Evolutionary conservation across 495 filamentous ascomycete genomes (phyloP), one percentile per base, ranked within the genome.

Genomic region (Thozetella sp.): DNA sequence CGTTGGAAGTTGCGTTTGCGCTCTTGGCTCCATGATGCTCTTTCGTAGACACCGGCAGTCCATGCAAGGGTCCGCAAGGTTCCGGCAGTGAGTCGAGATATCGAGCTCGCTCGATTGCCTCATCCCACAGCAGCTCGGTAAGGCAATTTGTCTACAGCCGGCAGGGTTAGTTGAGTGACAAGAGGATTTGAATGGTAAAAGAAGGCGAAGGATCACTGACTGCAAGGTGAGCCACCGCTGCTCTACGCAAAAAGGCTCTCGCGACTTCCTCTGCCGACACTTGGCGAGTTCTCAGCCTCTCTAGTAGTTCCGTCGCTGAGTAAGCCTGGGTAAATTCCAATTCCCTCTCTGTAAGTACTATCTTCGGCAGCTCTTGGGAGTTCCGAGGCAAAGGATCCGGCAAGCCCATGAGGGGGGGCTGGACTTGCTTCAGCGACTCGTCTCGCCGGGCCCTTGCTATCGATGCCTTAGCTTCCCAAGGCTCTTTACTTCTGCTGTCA

Each of bases 261-360:
- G 54, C 40, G n/a, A 55, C 54, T 24, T 55, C 54, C 17, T 55
- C 54, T 13, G 43, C 54, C 0, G 30, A 55, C 25, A 55, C 25
- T 13, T 55, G 25, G n/a, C 54, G 34, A 17, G n/a, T 40, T 9
- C 30, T 15, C 4, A 55, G 30, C 11, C 25, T 45, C 26, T 19
- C 26, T 10, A 55, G 22, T 6, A 55, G 13, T 11, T 55, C 54
- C 2, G 54, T 37, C 9, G 43, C 30, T 19, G 54, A 37, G 23
- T 37, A 55, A 10, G 25, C 40, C 20, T 55, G 25, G 3, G 54
- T 55, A 22, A 55, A 25, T 23, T 55, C n/a, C 27, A 55, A n/a
- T 45, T 55, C 54, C 30, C 54, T 30, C 1, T 25, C 3, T 15
- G 54, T 55, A 30, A 55, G 22, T 3, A 55, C 54, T 13, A 23